A percentile compares a stretch with the other conserved stretches of the same genome.
Conservation (phyloP, 441 rosid species). For the Bruguiera hainesii region DNA sequence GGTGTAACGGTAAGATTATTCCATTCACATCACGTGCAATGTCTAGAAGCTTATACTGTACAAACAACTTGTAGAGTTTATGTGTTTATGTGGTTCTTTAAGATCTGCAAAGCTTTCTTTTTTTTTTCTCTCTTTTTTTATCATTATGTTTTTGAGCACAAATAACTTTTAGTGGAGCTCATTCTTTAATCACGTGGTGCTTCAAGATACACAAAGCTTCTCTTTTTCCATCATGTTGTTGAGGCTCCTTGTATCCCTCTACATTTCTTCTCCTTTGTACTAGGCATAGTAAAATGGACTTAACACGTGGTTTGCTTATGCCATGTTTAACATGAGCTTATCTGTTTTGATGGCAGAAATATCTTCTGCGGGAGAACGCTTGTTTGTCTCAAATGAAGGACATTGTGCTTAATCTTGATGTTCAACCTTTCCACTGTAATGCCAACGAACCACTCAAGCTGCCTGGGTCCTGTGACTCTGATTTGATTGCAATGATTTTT, state of each 20-base stretch:
- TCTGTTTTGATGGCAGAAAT: constrained; percentile 43
- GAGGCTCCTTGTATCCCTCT: not conserved
- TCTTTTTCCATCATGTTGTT: too few species aligned
- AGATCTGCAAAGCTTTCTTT: not conserved
- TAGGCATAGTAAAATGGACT: not conserved
- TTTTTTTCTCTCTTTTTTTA: not conserved
- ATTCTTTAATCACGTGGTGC: too few species aligned
- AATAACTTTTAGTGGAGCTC: too few species aligned
- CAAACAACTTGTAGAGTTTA: not conserved
- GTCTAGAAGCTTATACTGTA: not conserved
- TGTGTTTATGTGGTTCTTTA: not conserved
- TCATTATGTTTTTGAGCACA: too few species aligned
- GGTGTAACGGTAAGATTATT: too few species aligned
- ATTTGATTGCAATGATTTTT: constrained; percentile 17
- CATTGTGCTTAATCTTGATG: not conserved
- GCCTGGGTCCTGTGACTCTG: constrained; percentile 7
- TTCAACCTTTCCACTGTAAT: not conserved
- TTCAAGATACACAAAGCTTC: too few species aligned
- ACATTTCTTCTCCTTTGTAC: not conserved
- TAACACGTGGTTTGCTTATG: not conserved
- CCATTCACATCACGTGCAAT: not conserved
- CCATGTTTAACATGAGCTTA: not conserved
- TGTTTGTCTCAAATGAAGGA: constrained; percentile 34
- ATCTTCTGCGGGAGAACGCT: constrained; percentile 72
- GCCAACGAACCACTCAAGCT: constrained; percentile 11